Evolutionary conservation across 2,329 filamentous ascomycete species (phyloP), one percentile per base, ranked within the genome.

Genomic region (Cordyceps militaris): DNA sequence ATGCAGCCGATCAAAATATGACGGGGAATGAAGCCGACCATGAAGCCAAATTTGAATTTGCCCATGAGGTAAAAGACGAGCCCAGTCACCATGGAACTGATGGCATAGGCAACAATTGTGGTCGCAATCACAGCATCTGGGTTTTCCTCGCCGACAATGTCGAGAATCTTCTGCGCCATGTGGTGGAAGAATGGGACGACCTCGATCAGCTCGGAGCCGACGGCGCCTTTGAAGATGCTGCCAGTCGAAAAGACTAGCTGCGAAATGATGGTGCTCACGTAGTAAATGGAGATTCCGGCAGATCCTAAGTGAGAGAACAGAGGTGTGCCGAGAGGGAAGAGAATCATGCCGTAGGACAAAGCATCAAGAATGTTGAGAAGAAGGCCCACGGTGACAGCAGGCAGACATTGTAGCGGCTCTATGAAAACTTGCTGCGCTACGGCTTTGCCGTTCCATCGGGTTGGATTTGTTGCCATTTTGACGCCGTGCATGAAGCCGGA

Each of bases 141-240:
- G 26, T 94, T 85, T 21, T 92, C 85, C 61, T 88, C 83, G 16
- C 93, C 90, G 62, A 99, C 86, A 44, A 82, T 79, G 14, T 79
- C 77, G 63, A 94, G 85, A 67, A 97, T 97, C 30, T 88, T 93
- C 62, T 87, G 85, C 0, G 94, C 92, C 93, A 99, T 99, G 67
- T 93, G 96, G 74, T 99, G 94, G 70, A 99, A 97, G 74, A 99
- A 99, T 0, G 93, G 94, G 1, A 99, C 93, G 1, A 97, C 93
- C 74, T 99, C 94, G 63, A 97, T 99, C 85, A 99, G 86, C 71
- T 99, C 94, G 2, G 94, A 97, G 5, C 94, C 94, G 59, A 99
- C 85, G 3, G 90, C 91, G 16, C 94, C 93, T 63, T 83, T 87
- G 75, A 99, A 99, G 34, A 90, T 85, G 66, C 92, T 97, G 0